Evolutionary conservation across 2,329 filamentous ascomycete genomes (phyloP), one percentile per base, ranked within the genome.

Genomic region (Orbilia javanica): DNA sequence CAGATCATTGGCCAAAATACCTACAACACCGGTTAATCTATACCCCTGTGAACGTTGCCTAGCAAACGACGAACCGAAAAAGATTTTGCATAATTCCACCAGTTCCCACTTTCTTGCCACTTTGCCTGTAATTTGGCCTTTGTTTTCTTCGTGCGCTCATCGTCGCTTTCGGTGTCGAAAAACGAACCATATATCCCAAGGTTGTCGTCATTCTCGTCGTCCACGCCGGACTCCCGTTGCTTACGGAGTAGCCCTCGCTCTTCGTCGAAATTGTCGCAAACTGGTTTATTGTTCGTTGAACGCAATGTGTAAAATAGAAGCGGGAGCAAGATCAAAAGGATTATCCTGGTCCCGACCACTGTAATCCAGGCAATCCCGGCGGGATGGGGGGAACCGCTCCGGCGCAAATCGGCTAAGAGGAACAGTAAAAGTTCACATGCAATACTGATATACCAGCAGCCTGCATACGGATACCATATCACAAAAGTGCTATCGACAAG

Each of bases 1-100:
- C 92, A 94, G 20, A 97, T 86, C 82, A 93, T 92, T 0, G 92
- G 93, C 29, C 94, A 86, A 83, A 97, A 91, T 39, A 95, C 85
- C 89, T 91, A 34, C 31, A 20, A 48, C 22, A 36, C 11, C 39
- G 18, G 44, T 68, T 63, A 75, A 73, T 71, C 44, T 50, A 53
- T 18, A 39, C 29, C 25, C 39, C n/a, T 36, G 11, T 68, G 22
- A 48, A 66, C 36, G 31, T 15, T 57, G 27, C 13, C 29, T 42
- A 18, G 53, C 74, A 66, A 73, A 76, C 22, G 71, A 81, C 82
- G 83, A 80, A 85, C 89, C 81, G 87, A 86, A 84, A 94, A 96
- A 4, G 90, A 89, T 82, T 91, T 93, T 29, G 90, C 86, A 82
- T 96, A 96, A 50, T 89, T 88, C 80, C 92, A 87, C 92, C 92